These are phyloP conservation scores for Myxozyma sirexii DNA, from an alignment of 805 yeast species.

Conservation along the genomic window DNA sequence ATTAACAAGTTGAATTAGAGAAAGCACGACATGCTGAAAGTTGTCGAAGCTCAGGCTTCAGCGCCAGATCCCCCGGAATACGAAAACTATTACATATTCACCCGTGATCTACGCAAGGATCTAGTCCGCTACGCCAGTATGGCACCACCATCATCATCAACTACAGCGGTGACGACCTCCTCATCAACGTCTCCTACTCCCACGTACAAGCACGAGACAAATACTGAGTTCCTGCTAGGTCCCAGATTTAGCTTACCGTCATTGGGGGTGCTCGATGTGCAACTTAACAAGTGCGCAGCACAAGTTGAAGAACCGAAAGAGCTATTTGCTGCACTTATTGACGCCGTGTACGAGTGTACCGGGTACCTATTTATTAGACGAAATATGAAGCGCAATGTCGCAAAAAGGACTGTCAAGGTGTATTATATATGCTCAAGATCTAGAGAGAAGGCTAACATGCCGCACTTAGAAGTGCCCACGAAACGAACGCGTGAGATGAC, in stretches of 20 bases:
- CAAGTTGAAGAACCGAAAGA: slow-evolving; percentile 15
- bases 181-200: background rate
- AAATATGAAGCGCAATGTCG: slow-evolving; percentile 10
- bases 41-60: slow-evolving; percentile 3
- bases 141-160: background rate
- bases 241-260: background rate
- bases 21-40: background rate
- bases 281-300: background rate
- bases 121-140: slow-evolving; percentile 3
- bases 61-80: slow-evolving; percentile 7
- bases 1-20: background rate
- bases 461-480: slow-evolving; percentile 13
- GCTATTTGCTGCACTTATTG: slow-evolving; percentile 14
- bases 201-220: slow-evolving; percentile 5
- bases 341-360: slow-evolving; percentile 17
- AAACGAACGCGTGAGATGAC: slow-evolving; percentile 15
- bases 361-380: slow-evolving; percentile 18
- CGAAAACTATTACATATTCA: slow-evolving; percentile 17
- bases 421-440: slow-evolving; percentile 22
- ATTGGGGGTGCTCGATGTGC: slow-evolving; percentile 1
- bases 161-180: background rate
- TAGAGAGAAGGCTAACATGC: slow-evolving; percentile 19
- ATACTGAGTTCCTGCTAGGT: slow-evolving; percentile 7
- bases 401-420: slow-evolving; percentile 11
- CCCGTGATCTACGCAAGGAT: slow-evolving; percentile 16